Base-by-base conservation (phyloP, 2,329 filamentous ascomycete species). In the Neophaeococcomyces mojaviensis region DNA sequence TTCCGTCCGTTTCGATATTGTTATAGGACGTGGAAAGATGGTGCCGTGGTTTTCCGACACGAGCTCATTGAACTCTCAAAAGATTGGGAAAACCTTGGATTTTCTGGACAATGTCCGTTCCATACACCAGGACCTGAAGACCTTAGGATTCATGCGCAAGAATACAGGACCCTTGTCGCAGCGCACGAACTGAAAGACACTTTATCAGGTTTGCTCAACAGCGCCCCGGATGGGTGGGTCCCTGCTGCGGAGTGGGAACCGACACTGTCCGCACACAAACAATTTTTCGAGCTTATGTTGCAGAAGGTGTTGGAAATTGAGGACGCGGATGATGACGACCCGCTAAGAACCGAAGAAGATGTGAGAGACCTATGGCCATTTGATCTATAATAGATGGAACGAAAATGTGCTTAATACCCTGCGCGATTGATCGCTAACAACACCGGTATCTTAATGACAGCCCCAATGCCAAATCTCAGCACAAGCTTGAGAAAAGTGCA, bases 11-110 rank as follows among this genome's bases (percentile, higher is more conserved):
- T 70, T 49, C 59, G 56, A 24, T 70, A 68, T 54, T 64, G 60
- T 51, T 59, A 64, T 48, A 61, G 60, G 44, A 67, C 65, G 5
- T 71, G 64, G 65, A 64, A 63, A 47, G 62, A 70, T 52, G 61
- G 67, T 6, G 60, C 60, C 15, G 59, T 64, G 41, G 64, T 62
- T 13, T 59, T 69, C 24, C 61, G 58, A 9, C 58, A 70, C 44
- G 63, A 68, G 47, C 46, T 71, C n/a, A 65, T 69, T 41, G 59
- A 65, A 41, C 61, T 63, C n/a, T 59, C 64, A 43, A 55, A 43
- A 46, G 48, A 44, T 7, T 71, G 64, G 67, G 53, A 58, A 39
- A 55, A 64, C 30, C 62, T 70, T 46, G 67, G 67, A 13, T 55
- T 71, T 45, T 35, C 49, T 38, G 61, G 54, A 16, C 50, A 52